Base-by-base conservation (phyloP, 768 basidiomycete species). In the Russula emetica region DNA sequence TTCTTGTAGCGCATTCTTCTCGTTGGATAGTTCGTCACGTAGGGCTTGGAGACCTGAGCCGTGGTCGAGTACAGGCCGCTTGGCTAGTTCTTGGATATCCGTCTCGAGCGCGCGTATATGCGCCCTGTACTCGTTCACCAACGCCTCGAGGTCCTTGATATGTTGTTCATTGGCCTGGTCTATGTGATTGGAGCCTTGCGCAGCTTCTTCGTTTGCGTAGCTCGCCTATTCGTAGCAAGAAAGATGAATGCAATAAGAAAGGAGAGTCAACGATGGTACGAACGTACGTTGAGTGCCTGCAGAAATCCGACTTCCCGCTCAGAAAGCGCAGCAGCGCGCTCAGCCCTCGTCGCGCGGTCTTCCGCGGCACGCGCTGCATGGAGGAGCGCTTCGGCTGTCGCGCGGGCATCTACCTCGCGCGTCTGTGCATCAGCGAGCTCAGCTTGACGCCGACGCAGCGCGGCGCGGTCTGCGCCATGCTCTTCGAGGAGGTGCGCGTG, bases 241-340 rank as follows among this genome's bases (percentile, higher is more conserved):
- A 45, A 30, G 13, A 32, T 42, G n/a, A 16, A 8, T 32, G n/a
- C 22, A 22, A 8, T 11, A 22, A 11, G n/a, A 45, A n/a, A 11
- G 5, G 38, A 38, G 38, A 14, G 38, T 18, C 0, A 47, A 11
- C 22, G 5, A 5, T 5, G 8, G 5, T 10, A 14, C 3, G 13
- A 45, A 78, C 85, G 55, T 54, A 87, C 87, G 70, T 90, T 75
- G n/a, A 90, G 76, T 0, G 85, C 85, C 64, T 84, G 78, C 60
- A 88, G 70, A 70, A 86, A 88, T n/a, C 79, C 77, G n/a, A 83
- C 79, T 68, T 91, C 88, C 34, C 83, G 72, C 67, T 88, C 86
- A 0, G 78, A 76, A 5, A 83, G 72, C 13, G 72, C 70, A n/a
- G 73, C 66, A 5, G 76, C 72, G 61, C 76, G 75, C 50, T 80